Evolutionary conservation across 139 green algal species (phyloP), one percentile per base, ranked within the genome.

Genomic region (Nannochloris sp.): DNA sequence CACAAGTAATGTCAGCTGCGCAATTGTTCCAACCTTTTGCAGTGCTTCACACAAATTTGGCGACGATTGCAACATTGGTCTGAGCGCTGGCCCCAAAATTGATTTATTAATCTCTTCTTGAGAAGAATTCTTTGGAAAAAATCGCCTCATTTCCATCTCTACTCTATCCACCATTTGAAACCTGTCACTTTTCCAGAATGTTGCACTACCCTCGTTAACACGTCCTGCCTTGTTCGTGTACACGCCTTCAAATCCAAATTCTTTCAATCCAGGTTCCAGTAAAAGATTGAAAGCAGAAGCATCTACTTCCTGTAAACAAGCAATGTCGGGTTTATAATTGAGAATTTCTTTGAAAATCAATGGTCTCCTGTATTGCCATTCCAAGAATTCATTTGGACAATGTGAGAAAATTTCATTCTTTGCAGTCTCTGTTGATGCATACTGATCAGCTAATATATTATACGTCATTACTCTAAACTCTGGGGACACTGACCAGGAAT

Each of bases 371-470:
- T 94, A 94, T n/a, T 80, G 64, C 1, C 79, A 70, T n/a, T 82
- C 81, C 49, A 95, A 68, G 65, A 46, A 85, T 74, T 82, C 50
- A 3, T 58, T 49, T 16, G 79, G 75, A 70, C 82, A 90, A 74
- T 88, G 82, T 36, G 66, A 56, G 49, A 91, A 93, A 25, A 93
- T 78, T 14, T 86, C 67, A 20, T 80, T 73, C 65, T 85, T 79
- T 12, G 89, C 82, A 23, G 84, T 79, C 16, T 76, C 70, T 13
- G 70, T 85, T 5, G 78, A 74, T 0, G 86, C 84, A 57, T 96
- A 96, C 73, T 95, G 85, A 79, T 95, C 89, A 6, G 89, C 89
- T 58, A 95, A 73, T 56, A 96, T 85, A 84, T 96, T 96, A 82
- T 96, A 96, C 26, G 82, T 90, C 58, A 94, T 62, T 3, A 92